Conservation (phyloP, 192 early-diverging fungal genomes). For the Coemansia sp. region DNA sequence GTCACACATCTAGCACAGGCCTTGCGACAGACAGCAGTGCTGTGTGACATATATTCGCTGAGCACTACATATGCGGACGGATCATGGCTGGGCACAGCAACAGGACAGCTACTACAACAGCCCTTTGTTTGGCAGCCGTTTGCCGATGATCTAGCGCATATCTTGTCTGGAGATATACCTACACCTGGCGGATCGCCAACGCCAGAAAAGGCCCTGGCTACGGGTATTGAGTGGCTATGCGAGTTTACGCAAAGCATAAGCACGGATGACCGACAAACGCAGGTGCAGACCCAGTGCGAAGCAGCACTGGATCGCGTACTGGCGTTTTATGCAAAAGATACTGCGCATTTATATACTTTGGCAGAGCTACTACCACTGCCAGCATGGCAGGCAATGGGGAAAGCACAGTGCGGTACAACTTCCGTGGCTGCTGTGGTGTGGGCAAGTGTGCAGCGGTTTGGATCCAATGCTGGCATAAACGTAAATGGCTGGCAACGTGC, state of each 20-base stretch:
- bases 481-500: constrained; percentile 20
- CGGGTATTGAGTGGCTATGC: constrained; percentile 22
- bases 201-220: background rate
- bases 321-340: constrained; percentile 3
- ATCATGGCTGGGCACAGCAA: constrained; percentile 5
- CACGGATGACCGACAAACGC: constrained; percentile 7
- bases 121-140: constrained; percentile 21
- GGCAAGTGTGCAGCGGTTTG: constrained; percentile 18
- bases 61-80: constrained; percentile 13
- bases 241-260: constrained; percentile 25
- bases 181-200: background rate
- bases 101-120: constrained; percentile 14
- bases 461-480: background rate
- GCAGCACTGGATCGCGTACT: constrained; percentile 18
- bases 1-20: constrained; percentile 9
- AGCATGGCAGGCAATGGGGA: constrained; percentile 24
- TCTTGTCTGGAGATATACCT: constrained; percentile 7
- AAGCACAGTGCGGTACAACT: constrained; percentile 1
- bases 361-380: constrained; percentile 1
- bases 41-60: constrained; percentile 38
- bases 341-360: background rate
- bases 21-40: constrained; percentile 23
- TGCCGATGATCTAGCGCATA: constrained; percentile 11
- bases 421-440: constrained; percentile 25
- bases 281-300: constrained; percentile 21